These are phyloP conservation scores for Aspergillus carbonarius DNA, from an alignment of 2,329 filamentous ascomycete species.

Conservation along the genomic window DNA sequence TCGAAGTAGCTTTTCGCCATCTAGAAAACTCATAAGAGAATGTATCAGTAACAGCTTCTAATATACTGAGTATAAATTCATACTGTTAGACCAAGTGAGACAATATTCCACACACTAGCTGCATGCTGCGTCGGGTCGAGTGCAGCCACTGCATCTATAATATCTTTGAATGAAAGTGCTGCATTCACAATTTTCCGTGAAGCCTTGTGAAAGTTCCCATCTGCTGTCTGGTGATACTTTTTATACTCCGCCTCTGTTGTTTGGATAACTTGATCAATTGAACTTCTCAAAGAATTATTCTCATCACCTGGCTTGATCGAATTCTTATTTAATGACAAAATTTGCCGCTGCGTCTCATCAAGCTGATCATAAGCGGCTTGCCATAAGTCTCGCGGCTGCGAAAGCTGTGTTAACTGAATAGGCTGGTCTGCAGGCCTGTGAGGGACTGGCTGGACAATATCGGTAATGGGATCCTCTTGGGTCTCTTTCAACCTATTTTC, in stretches of 20 bases:
- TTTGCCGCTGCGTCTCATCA: conserved; percentile 4
- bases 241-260: conserved; percentile 15
- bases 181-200: conserved; percentile 15
- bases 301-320: background rate
- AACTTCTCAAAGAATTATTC: background rate
- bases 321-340: conserved; percentile 3
- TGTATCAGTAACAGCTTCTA: background rate
- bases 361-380: conserved; percentile 18
- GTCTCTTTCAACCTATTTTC: background rate
- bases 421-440: background rate
- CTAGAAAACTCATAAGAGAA: background rate
- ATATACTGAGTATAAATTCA: background rate
- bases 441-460: background rate
- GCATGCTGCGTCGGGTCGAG: conserved; percentile 18
- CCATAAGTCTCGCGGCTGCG: conserved; percentile 14
- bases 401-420: background rate
- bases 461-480: background rate
- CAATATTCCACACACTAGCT: conserved; percentile 17
- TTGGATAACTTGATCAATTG: conserved; percentile 11
- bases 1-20: conserved; percentile 15
- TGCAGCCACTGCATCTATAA: conserved; percentile 9
- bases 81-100: conserved; percentile 20
- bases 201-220: background rate
- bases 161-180: conserved; percentile 16
- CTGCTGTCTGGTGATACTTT: conserved; percentile 10